Base-by-base conservation (phyloP, 2,329 filamentous ascomycete species). In the Fusarium tuaranense region DNA sequence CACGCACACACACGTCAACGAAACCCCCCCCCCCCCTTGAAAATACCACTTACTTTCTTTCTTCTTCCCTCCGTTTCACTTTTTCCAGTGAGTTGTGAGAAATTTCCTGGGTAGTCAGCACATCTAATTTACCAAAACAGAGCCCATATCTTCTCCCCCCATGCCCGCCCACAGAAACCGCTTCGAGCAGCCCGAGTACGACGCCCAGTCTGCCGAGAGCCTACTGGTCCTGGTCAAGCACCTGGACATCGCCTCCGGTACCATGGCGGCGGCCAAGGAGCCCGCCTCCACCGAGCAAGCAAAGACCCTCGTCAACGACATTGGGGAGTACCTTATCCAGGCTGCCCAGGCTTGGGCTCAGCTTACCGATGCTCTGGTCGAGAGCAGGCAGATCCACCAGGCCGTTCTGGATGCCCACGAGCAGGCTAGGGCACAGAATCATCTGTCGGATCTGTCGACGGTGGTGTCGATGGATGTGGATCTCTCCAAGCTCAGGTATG, bases 241-340 rank as follows among this genome's bases (percentile, higher is more conserved):
- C 32, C 61, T 75, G 1, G 51, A 74, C 12, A 51, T 74, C 9
- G 55, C 63, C 9, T 67, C 25, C 38, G 57, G 41, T 30, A 76
- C 30, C 38, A 64, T 51, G 32, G 76, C 74, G 32, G 76, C 74
- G 73, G 57, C 73, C 36, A 76, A 68, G 13, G 70, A 72, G 18
- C 25, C 62, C 3, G 44, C 66, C 10, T 57, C 66, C 2, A n/a
- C 69, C 46, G 64, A 70, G 8, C 66, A 68, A n/a, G 44, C 60
- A 25, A 74, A 76, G 3, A 80, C 78, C 16, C 57, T 83, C 12
- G 76, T 83, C 51, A 71, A 68, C 34, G 80, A 83, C 25, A 77
- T 83, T 63, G 82, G 82, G n/a, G 82, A 83, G 18, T 83, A 83
- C 44, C 69, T 83, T 16, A 76, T 74, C 18, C 78, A 79, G 16